Conservation (phyloP, 208 protist genomes). For the Acanthamoeba triangularis region DNA sequence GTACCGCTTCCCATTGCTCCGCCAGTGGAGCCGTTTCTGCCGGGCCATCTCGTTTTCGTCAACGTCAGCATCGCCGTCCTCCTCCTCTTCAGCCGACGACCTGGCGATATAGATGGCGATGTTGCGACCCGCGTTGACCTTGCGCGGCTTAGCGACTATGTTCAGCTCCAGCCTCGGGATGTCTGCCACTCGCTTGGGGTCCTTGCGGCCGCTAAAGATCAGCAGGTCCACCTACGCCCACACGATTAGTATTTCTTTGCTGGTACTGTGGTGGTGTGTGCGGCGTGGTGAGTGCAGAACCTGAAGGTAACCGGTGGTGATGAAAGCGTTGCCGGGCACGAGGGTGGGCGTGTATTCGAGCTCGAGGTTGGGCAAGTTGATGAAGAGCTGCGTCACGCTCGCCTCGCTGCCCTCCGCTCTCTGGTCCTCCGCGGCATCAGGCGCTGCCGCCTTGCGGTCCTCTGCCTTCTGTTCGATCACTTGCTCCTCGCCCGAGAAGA, state of each 20-base stretch:
- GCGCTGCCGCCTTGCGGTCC: background rate
- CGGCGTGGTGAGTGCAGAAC: background rate
- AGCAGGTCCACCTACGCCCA: background rate
- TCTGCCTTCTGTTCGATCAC: background rate
- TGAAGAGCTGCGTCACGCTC: slow-evolving; percentile 3
- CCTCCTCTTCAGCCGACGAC: background rate
- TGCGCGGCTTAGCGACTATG: background rate
- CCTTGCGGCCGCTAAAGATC: background rate
- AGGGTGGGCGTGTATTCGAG: slow-evolving; percentile 13
- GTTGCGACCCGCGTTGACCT: background rate
- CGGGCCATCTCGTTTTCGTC: slow-evolving; percentile 19
- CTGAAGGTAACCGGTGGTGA: slow-evolving; percentile 25
- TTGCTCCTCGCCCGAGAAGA: background rate
- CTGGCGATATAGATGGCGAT: slow-evolving; percentile 3
- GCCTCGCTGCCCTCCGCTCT: background rate
- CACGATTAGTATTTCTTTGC: too few relatives aligned
- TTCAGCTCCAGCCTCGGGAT: slow-evolving; percentile 29
- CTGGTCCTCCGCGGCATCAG: background rate
- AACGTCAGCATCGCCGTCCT: background rate
- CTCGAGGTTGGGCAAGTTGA: slow-evolving; percentile 36
- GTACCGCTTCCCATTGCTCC: background rate
- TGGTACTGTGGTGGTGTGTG: too few relatives aligned
- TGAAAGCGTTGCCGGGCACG: slow-evolving; percentile 10
- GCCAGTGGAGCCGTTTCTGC: background rate
- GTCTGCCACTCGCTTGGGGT: background rate